phyloP scores from a whole-genome alignment of 164 flowering plant species.

The Nelumbo lutea region DNA sequence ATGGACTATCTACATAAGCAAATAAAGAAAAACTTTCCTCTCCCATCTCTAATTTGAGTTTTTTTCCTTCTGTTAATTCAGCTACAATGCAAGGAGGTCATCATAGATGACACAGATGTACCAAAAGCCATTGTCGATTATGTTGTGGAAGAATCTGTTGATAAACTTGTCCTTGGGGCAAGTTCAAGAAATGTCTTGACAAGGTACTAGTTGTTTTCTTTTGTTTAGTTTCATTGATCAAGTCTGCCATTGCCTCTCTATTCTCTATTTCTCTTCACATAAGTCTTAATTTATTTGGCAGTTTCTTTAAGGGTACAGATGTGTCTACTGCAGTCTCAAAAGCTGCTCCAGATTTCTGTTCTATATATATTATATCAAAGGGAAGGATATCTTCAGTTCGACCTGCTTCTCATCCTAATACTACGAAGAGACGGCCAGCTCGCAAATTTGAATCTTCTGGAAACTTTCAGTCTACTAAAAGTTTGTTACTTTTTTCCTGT shows the following conservation, averaged over 20 bases:
- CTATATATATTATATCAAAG: conserved; percentile 18
- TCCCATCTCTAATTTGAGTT: not conserved
- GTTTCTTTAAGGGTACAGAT: conserved; percentile 20
- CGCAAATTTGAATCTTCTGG: not conserved
- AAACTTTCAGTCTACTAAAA: conserved; percentile 10
- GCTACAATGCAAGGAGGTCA: conserved; percentile 20
- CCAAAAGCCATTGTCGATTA: conserved; percentile 17
- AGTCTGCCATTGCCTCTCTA: not conserved
- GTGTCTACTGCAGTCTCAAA: conserved; percentile 19
- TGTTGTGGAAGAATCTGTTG: conserved; percentile 10
- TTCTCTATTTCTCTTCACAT: not conserved
- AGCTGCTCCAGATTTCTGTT: conserved; percentile 20
- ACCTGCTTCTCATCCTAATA: conserved; percentile 16
- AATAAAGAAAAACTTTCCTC: too few species aligned
- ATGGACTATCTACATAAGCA: too few species aligned
- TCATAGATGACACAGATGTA: conserved; percentile 12
- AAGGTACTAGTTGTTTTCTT: conserved; percentile 2
- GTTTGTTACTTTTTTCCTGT: not conserved
- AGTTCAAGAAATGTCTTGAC: conserved; percentile 16
- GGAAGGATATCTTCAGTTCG: conserved; percentile 17
- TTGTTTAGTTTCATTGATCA: not conserved
- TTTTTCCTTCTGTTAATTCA: not conserved
- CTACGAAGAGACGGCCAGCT: not conserved
- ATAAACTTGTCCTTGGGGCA: conserved; percentile 22
- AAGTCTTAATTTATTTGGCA: conserved; percentile 1